phyloP scores from a whole-genome alignment of 2,329 filamentous ascomycete genomes.

The Pseudocercospora cruenta region DNA sequence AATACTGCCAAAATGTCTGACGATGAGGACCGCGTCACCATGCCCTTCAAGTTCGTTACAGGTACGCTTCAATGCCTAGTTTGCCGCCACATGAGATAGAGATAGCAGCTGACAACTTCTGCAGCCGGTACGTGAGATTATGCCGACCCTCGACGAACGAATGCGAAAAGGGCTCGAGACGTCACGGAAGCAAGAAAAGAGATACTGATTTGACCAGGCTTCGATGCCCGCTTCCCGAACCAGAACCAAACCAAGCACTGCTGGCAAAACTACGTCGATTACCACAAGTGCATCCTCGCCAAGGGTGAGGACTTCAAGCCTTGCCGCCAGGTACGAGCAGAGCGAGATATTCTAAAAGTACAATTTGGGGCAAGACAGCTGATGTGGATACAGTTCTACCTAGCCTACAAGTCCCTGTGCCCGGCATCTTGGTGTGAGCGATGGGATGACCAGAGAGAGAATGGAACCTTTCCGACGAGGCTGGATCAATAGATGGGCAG shows the following conservation, averaged over 20 bases:
- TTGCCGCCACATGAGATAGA: conserved; percentile 10
- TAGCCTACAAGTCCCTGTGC: conserved; percentile 96
- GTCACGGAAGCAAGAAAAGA: neutral
- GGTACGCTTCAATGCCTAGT: conserved; percentile 62
- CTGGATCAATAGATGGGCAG: conserved; percentile 49
- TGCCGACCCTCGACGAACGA: neutral
- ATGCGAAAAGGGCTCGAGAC: neutral
- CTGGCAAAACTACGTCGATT: conserved; percentile 99
- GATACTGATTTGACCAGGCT: conserved; percentile 62
- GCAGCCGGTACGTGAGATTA: conserved; percentile 39
- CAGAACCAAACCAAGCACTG: conserved; percentile 99
- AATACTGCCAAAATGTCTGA: conserved; percentile 78
- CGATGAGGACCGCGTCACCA: conserved; percentile 86
- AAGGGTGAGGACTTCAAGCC: conserved; percentile 98
- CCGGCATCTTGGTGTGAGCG: conserved; percentile 89
- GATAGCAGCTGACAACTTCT: conserved; percentile 26
- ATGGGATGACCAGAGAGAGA: conserved; percentile 92
- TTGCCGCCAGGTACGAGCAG: conserved; percentile 79
- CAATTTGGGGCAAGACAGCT: neutral
- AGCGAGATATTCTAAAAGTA: neutral
- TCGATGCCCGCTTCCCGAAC: conserved; percentile 99
- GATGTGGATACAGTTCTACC: conserved; percentile 71
- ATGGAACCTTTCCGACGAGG: conserved; percentile 59
- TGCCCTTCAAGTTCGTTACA: conserved; percentile 99
- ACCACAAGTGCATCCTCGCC: conserved; percentile 98